These are phyloP conservation scores for Annulohypoxylon moriforme DNA, from an alignment of 495 filamentous ascomycete genomes.

Conservation along the genomic window DNA sequence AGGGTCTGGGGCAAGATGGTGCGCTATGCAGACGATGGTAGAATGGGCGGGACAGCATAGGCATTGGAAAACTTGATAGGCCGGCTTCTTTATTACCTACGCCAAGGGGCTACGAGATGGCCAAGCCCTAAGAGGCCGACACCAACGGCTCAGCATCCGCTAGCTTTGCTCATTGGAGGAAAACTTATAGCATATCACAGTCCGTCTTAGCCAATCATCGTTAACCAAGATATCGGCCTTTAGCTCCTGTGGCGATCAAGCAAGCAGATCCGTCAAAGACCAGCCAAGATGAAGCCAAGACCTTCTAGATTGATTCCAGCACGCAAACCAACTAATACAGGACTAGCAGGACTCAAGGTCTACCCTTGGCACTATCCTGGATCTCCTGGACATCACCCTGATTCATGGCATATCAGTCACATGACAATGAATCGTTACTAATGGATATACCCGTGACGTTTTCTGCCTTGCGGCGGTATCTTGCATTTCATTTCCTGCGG, in stretches of 20 bases:
- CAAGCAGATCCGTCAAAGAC: neutral
- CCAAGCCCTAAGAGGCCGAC: constrained; percentile 27
- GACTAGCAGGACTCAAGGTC: neutral
- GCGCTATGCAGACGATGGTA: neutral
- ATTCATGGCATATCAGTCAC: constrained; percentile 25
- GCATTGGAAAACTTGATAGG: constrained; percentile 24
- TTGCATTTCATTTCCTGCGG: neutral
- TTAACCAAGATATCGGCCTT: constrained; percentile 23
- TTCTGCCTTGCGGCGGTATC: constrained; percentile 15
- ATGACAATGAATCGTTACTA: constrained; percentile 19
- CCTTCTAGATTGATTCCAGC: constrained; percentile 36
- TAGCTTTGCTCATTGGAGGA: constrained; percentile 19
- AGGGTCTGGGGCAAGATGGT: constrained; percentile 21
- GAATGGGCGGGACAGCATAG: too few relatives aligned
- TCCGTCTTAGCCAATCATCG: constrained; percentile 32
- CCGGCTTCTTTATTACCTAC: constrained; percentile 20
- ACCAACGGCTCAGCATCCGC: constrained; percentile 8
- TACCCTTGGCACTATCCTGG: neutral
- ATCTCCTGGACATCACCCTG: neutral
- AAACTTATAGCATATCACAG: constrained; percentile 17
- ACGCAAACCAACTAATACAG: neutral
- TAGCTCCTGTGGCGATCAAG: constrained; percentile 18
- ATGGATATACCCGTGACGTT: neutral
- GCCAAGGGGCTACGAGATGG: constrained; percentile 24
- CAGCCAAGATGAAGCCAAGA: neutral